Base-by-base conservation (phyloP, 164 flowering plant species). In the Liquidambar formosana region DNA sequence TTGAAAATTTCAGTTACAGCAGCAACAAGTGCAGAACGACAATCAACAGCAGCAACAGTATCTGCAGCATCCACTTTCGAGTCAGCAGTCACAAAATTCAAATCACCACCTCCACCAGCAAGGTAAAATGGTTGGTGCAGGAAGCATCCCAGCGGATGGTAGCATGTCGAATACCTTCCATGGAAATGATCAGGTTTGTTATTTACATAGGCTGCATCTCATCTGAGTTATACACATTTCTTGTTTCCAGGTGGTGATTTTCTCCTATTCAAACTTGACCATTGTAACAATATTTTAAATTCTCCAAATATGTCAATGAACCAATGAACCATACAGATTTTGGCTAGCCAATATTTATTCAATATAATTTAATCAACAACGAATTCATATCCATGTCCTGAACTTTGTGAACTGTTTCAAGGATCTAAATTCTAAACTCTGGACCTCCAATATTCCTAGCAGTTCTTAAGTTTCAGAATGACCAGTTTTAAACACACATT, bases 131-230 rank as follows among this genome's bases (percentile, higher is more conserved):
- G 71, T 57, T 47, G 83, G 78, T 54, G 27, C 76, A 23, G 60
- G 82, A 16, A 68, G 78, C 69, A 60, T 76, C 23, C 63, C 63
- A 1, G 59, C 62, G 21, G 85, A 84, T 69, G 82, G 77, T 69
- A 78, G 76, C 74, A 71, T 66, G 70, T 72, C 82, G 13, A 82
- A 79, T 33, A 48, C 78, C 3, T 78, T 71, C 33, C 83, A 71
- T 25, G 84, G 73, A 64, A 80, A 79, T 70, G 82, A 84, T 62
- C 85, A 84, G 85, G 87, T 81, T 19, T n/a, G 43, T 38, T n/a
- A 63, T 26, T 38, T 46, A 41, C 10, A 23, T 27, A 58, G 2
- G 0, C 13, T n/a, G 49, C 26, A 12, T n/a, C 38, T 61, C n/a
- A 43, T 43, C 9, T 26, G 25, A 23, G 19, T 27, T 59, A 5